Evolutionary conservation across 2,329 filamentous ascomycete species (phyloP).

Genomic region (Cladosporium sp.): DNA sequence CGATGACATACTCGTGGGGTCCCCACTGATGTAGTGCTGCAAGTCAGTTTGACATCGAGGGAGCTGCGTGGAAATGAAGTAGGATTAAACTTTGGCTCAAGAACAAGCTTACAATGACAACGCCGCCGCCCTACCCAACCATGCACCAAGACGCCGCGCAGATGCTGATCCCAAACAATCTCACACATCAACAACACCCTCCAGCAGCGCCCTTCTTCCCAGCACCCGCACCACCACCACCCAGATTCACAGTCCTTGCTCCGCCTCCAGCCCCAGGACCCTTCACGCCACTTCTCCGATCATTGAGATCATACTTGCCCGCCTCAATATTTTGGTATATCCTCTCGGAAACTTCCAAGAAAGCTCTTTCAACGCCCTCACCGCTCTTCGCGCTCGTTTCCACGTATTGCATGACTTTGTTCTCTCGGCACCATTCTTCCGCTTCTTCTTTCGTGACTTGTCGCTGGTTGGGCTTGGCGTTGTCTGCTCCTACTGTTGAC

Average conservation of each 20-base stretch:
- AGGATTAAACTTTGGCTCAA: neutral
- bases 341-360: slow-evolving; percentile 86
- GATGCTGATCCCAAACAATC: slow-evolving; percentile 1
- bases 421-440: slow-evolving; percentile 78
- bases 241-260: slow-evolving; percentile 40
- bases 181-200: neutral
- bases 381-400: slow-evolving; percentile 96
- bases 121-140: neutral
- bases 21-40: no score
- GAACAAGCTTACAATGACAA: slow-evolving; percentile 5
- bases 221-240: slow-evolving; percentile 1
- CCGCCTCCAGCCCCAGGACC: slow-evolving; percentile 50
- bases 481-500: slow-evolving; percentile 33
- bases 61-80: slow-evolving; percentile 1
- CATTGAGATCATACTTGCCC: slow-evolving; percentile 89
- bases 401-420: slow-evolving; percentile 87
- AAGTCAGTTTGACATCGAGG: no score
- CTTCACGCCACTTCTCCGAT: slow-evolving; percentile 87
- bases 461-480: slow-evolving; percentile 54
- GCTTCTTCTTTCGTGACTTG: slow-evolving; percentile 81
- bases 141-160: slow-evolving; percentile 5
- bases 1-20: no score
- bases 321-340: slow-evolving; percentile 97
- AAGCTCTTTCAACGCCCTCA: slow-evolving; percentile 88
- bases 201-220: slow-evolving; percentile 9